Conservation (phyloP, 768 basidiomycete species). For the Tricholoma sp. region DNA sequence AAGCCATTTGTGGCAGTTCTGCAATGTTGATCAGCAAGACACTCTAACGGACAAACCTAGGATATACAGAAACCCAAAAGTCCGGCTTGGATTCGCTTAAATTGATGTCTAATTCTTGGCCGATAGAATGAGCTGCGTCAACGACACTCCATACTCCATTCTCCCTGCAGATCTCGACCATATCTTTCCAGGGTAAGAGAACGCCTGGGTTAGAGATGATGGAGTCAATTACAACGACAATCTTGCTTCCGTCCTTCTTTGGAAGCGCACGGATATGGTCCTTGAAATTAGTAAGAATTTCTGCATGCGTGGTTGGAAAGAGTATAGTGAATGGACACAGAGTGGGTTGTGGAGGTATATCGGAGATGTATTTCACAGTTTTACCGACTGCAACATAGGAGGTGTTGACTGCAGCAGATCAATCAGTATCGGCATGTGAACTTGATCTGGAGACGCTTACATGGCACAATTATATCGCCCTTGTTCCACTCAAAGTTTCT, state of each 20-base stretch:
- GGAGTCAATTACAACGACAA: constrained; percentile 66
- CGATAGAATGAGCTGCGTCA: constrained; percentile 80
- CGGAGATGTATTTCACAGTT: constrained; percentile 48
- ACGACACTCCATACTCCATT: constrained; percentile 63
- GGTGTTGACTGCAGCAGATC: constrained; percentile 6
- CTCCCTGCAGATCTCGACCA: constrained; percentile 60
- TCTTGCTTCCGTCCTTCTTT: constrained; percentile 26
- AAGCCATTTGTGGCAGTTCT: constrained; percentile 90
- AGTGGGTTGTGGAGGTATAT: constrained; percentile 49
- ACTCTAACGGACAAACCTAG: neutral
- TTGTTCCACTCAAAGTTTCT: constrained; percentile 56
- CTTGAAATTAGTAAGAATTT: constrained; percentile 30
- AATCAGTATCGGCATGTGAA: neutral
- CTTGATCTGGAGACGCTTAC: constrained; percentile 23
- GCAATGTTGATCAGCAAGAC: neutral
- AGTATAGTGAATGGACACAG: constrained; percentile 43
- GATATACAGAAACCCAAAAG: constrained; percentile 71
- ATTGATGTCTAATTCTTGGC: constrained; percentile 66
- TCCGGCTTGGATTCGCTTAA: constrained; percentile 56
- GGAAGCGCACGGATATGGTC: constrained; percentile 15
- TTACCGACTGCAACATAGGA: constrained; percentile 48
- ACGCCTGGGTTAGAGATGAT: constrained; percentile 64
- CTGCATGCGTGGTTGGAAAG: constrained; percentile 52
- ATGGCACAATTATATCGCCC: constrained; percentile 56
- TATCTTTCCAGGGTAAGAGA: constrained; percentile 70